Conservation (phyloP, 805 yeast species). For the Metschnikowia anglica region DNA sequence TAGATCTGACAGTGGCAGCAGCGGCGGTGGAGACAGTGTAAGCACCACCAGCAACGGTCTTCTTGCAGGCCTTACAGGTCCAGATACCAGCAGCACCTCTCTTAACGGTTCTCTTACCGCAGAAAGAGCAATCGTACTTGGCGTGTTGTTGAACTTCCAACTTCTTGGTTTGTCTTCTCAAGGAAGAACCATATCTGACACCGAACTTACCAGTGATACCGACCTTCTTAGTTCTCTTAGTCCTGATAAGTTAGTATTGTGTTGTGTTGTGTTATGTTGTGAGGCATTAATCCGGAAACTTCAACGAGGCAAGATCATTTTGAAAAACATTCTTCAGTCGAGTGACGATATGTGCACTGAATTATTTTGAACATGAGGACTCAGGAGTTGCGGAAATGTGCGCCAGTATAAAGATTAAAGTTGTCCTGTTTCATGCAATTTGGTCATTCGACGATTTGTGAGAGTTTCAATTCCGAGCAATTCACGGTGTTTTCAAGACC, state of each 20-base stretch:
- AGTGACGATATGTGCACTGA: no score
- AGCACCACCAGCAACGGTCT: constrained; percentile 99
- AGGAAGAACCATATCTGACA: constrained; percentile 99
- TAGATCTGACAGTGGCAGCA: constrained; percentile 99
- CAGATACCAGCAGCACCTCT: constrained; percentile 99
- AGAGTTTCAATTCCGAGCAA: neutral
- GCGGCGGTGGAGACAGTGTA: constrained; percentile 99
- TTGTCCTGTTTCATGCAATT: no score
- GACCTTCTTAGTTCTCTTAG: constrained; percentile 99
- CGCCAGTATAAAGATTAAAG: no score
- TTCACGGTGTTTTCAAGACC: neutral
- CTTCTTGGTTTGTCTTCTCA: constrained; percentile 99
- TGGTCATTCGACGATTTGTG: neutral
- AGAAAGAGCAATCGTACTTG: constrained; percentile 98
- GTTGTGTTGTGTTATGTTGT: neutral
- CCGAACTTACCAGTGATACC: constrained; percentile 99
- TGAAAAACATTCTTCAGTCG: no score
- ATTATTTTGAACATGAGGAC: no score
- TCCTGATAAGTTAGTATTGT: constrained; percentile 65
- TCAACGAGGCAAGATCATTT: neutral
- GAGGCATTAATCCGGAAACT: neutral
- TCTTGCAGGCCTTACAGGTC: constrained; percentile 91
- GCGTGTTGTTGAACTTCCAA: constrained; percentile 99
- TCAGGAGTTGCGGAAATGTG: no score
- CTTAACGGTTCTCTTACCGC: constrained; percentile 98